Evolutionary conservation across 179 eudicot genomes (phyloP).

Genomic region (Spinacia oleracea): DNA sequence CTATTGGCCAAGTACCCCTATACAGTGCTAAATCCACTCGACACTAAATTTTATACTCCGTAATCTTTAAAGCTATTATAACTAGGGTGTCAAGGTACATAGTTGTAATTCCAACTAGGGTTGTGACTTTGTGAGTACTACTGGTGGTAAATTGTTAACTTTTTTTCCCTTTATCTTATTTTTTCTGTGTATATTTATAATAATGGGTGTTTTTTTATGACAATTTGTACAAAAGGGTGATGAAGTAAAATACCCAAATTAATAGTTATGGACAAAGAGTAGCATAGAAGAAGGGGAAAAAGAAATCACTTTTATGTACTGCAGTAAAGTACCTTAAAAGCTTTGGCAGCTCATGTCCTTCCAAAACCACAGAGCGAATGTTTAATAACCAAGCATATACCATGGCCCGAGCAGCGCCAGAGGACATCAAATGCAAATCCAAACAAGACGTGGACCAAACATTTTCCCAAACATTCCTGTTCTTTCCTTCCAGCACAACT

Average conservation of each 20-base stretch:
- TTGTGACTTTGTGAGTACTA: neutral
- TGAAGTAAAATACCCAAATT: neutral
- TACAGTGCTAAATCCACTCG: neutral
- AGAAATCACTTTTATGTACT: neutral
- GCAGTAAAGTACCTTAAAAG: constrained; percentile 58
- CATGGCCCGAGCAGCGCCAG: constrained; percentile 98
- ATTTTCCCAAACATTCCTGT: constrained; percentile 86
- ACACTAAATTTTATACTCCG: neutral
- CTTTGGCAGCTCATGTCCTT: constrained; percentile 86
- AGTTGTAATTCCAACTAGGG: neutral
- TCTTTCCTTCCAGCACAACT: constrained; percentile 89
- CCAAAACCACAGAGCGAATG: constrained; percentile 61
- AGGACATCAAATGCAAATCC: constrained; percentile 96
- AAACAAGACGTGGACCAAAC: constrained; percentile 84
- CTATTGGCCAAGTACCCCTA: neutral
- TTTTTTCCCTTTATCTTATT: neutral
- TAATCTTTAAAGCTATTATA: neutral
- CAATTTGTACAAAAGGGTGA: neutral
- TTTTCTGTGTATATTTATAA: neutral
- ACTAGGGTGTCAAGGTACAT: neutral
- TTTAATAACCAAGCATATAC: constrained; percentile 91
- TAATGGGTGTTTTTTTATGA: too few relatives aligned
- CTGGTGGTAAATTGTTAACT: neutral
- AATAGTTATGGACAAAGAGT: neutral
- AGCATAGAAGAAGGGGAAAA: neutral